Evolutionary conservation across 768 basidiomycete species (phyloP), one percentile per base, ranked within the genome.

Genomic region (Tephrocybe sp.): DNA sequence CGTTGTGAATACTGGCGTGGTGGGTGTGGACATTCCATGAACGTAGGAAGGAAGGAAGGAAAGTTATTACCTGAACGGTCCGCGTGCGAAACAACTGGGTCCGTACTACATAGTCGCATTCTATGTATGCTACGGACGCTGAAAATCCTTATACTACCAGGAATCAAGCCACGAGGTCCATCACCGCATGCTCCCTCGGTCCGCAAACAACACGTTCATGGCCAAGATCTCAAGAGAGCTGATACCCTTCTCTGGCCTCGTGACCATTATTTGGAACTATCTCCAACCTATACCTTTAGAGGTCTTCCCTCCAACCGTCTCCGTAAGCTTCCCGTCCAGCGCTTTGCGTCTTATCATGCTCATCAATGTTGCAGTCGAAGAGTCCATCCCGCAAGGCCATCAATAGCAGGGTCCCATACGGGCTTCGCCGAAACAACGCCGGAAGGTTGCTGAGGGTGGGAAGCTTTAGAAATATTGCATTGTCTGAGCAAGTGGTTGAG

Each of bases 401-500:
- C 57, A 62, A 45, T 76, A 73, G 73, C 63, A 62, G n/a, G 71
- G 68, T 1, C 73, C 74, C 1, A 56, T 73, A 6, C 63, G 71
- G 44, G 59, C 63, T 6, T 48, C 65, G 12, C 35, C 52, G 18
- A 75, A 75, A 47, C 66, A 71, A 45, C 60, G 67, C 5, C 72
- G 70, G 8, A 59, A 57, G 7, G 62, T 73, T 24, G 66, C 68
- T 45, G 70, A 70, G 22, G 64, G 57, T 11, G 81, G 82, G 9
- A 73, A 82, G 57, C 83, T 8, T 60, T 84, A 26, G 78, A 83
- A 56, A 70, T 85, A 36, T 37, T 85, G 41, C 64, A 77, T 13
- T 76, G 73, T 53, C 57, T 86, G 42, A 81, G 80, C 54, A 74
- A 81, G 47, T 86, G 83, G 83, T 65, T 75, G 44, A 76, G 75